Evolutionary conservation across 176 grass and related monocot genomes (phyloP), one percentile per base, ranked within the genome.

Genomic region (Tillandsia fasciculata): DNA sequence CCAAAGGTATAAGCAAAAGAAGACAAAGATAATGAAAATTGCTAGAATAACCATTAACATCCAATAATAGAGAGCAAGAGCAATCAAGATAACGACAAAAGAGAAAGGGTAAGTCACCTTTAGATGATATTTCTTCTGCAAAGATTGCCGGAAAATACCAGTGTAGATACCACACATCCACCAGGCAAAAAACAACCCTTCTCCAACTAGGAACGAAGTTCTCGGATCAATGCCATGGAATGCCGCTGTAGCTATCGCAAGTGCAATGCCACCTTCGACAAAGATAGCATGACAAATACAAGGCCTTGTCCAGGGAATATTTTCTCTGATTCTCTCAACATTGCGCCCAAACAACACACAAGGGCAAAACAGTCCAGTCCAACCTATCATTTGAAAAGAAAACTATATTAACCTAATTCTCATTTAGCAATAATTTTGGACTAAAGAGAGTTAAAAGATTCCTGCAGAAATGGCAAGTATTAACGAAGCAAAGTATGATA

Each of bases 111-210:
- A 56, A n/a, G 10, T 56, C 63, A 96, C 92, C 88, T 91, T 80
- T 26, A 96, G 92, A 81, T 96, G 92, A 65, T 96, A 96, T 80
- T 86, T 87, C 85, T 85, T 96, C 78, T 96, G 88, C 47, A 96
- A 80, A 77, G 87, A 82, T 64, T 96, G 92, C 18, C 92, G 85
- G 61, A 81, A 87, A 66, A 89, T 74, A 66, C 92, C 88, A 75
- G 88, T 96, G 74, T 91, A 96, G 64, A 87, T 91, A 52, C 70
- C 88, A 76, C 92, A 96, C 71, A 96, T 71, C 92, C 92, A 96
- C 92, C 92, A 96, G 49, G 85, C 78, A 64, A 89, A 91, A 17
- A 96, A 70, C 78, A 96, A 56, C 4, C 88, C 85, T 89, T 96
- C 88, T 70, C 92, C 92, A 76, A 91, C 82, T 50, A 96, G 67